These are phyloP conservation scores for Linum trigynum DNA, from an alignment of 345 rosid genomes.

Conservation along the genomic window DNA sequence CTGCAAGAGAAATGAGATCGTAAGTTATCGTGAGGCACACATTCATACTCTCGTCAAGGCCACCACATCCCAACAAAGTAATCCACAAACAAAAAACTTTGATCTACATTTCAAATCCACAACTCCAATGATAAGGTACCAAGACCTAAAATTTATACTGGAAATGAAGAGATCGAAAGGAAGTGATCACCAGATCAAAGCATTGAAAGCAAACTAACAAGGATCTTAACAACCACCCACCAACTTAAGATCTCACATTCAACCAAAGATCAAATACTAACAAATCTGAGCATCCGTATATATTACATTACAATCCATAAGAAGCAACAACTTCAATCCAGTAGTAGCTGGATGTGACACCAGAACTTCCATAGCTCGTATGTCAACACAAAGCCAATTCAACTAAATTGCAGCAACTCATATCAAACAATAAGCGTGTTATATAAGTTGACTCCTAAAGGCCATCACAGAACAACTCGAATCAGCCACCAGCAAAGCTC, in stretches of 20 bases:
- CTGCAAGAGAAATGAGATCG: background rate
- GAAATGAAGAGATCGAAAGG: constrained; percentile 14
- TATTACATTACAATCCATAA: too few relatives aligned
- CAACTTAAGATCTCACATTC: background rate
- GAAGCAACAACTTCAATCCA: constrained; percentile 11
- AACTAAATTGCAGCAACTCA: too few relatives aligned
- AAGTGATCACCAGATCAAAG: constrained; percentile 15
- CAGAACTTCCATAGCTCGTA: background rate
- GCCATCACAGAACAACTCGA: background rate
- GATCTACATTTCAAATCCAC: background rate
- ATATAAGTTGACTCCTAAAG: background rate
- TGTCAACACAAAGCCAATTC: background rate
- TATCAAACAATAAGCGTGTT: background rate
- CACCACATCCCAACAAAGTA: background rate
- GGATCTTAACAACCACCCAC: background rate
- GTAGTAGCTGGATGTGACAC: background rate
- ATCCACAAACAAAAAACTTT: background rate
- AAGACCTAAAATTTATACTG: background rate
- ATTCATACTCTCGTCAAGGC: background rate
- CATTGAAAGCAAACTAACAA: background rate
- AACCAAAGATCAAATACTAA: constrained; percentile 1
- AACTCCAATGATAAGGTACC: too few relatives aligned
- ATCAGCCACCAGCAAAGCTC: background rate
- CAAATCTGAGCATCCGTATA: constrained; percentile 18
- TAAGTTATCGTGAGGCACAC: background rate